Evolutionary conservation across 225 moss, liverwort and hornwort species (phyloP).

Genomic region (Bryum argenteum): DNA sequence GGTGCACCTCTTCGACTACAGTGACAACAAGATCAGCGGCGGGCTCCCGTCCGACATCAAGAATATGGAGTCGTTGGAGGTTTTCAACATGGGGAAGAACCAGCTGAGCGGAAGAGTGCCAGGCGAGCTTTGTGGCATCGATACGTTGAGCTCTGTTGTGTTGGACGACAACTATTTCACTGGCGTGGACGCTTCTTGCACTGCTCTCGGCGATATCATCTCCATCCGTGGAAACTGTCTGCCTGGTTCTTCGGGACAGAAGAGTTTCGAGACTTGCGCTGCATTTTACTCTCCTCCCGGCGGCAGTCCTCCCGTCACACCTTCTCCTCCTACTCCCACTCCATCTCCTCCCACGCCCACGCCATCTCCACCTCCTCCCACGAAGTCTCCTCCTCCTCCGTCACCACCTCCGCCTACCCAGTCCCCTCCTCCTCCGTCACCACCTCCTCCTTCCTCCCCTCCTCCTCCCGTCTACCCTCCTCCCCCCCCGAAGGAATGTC

Average conservation of each 20-base stretch:
- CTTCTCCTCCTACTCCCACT: background rate
- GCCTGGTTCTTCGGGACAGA: constrained; percentile 50
- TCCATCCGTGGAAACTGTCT: constrained; percentile 68
- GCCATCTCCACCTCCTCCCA: background rate
- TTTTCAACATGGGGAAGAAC: constrained; percentile 57
- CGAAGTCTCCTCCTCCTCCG: background rate
- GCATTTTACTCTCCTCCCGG: constrained; percentile 48
- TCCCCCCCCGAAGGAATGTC: constrained; percentile 30
- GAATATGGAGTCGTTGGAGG: constrained; percentile 44
- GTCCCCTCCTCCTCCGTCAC: constrained; percentile 15
- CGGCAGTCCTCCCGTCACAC: constrained; percentile 3
- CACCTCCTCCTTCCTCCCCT: constrained; percentile 28
- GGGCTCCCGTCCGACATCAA: constrained; percentile 53
- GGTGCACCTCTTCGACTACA: constrained; percentile 66
- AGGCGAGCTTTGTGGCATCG: constrained; percentile 52
- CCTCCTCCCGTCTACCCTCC: constrained; percentile 12
- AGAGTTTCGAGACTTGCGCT: constrained; percentile 45
- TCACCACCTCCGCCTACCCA: constrained; percentile 2
- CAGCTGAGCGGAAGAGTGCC: constrained; percentile 54
- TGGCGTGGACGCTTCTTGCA: constrained; percentile 29
- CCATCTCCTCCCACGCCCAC: constrained; percentile 12
- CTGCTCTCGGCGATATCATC: constrained; percentile 41
- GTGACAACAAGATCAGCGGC: constrained; percentile 59
- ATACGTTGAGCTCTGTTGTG: constrained; percentile 44
- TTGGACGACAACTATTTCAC: constrained; percentile 74